Base-by-base conservation (phyloP, 1,139 yeast genomes). In the Tardiomyces digboiensis region DNA sequence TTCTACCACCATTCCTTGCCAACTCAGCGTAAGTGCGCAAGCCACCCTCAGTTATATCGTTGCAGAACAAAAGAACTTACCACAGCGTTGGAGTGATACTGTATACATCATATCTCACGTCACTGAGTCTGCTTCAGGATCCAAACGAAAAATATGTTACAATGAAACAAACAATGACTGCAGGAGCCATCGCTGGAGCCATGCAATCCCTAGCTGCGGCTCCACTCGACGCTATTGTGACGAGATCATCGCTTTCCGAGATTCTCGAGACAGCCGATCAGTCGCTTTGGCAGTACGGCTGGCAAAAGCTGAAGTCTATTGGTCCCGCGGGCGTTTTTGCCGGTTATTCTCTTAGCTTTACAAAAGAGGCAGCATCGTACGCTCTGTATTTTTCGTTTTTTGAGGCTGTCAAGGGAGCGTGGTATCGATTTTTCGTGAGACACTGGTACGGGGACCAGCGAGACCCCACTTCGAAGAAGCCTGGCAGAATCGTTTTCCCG, bases 171-270 rank as follows among this genome's bases (percentile, higher is more conserved):
- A 79, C 93, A 0, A 77, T 87, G 67, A 64, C 76, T 44, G 87
- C 96, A 0, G 97, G 97, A 0, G 79, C 81, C 47, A 54, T 85
- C 0, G 97, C 97, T 0, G 97, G 97, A 1, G 78, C 81, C 0
- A 78, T 80, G 13, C 96, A 91, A 55, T 83, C 95, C 16, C 65
- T 86, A n/a, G 91, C 88, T 1, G 95, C 96, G 1, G 94, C 97
- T 1, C 97, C 97, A 0, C 74, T 89, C 2, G 97, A 89, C 63
- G 96, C 97, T 7, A 80, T 89, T 7, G 85, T 83, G 55, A 78
- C 95, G 1, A 71, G 97, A 53, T 84, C 88, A 57, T 72, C 80
- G 1, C 82, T 87, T 1, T 75, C 82, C 5, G 95, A 86, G 52
- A 66, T 87, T 50, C 64, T 87, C 21, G 73, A 73, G 45, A 86